phyloP scores from a whole-genome alignment of 176 grass and related monocot genomes.

The Rhynchospora pubera region DNA sequence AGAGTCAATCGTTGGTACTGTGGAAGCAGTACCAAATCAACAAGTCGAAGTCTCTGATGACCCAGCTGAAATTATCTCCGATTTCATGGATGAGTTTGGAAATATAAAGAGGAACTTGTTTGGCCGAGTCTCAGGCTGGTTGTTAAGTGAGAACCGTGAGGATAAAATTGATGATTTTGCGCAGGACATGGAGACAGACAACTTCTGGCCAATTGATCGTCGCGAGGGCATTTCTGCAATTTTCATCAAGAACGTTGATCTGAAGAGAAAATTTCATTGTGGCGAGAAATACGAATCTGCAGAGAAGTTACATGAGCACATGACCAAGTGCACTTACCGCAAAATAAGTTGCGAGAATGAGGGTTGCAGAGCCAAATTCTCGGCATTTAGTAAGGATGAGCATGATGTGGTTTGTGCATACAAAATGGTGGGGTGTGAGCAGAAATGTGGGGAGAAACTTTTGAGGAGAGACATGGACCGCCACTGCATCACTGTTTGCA shows the following conservation, averaged over 20 bases:
- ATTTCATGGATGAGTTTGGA: constrained; percentile 77
- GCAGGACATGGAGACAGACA: constrained; percentile 74
- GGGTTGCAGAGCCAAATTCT: constrained; percentile 46
- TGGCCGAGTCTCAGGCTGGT: constrained; percentile 73
- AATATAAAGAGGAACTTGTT: constrained; percentile 76
- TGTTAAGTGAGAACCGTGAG: constrained; percentile 66
- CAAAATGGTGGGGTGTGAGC: constrained; percentile 70
- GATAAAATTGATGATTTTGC: constrained; percentile 95
- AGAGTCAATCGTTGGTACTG: constrained; percentile 40
- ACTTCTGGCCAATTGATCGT: constrained; percentile 67
- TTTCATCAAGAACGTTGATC: constrained; percentile 70
- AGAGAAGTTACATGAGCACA: constrained; percentile 39
- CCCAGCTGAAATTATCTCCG: constrained; percentile 48
- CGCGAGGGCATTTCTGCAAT: constrained; percentile 51
- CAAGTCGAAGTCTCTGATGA: constrained; percentile 49
- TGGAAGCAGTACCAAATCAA: constrained; percentile 12
- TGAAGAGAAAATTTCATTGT: constrained; percentile 72
- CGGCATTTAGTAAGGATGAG: constrained; percentile 37
- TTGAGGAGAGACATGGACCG: constrained; percentile 77
- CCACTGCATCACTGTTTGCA: constrained; percentile 78
- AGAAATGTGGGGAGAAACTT: constrained; percentile 48
- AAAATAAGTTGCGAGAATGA: constrained; percentile 45
- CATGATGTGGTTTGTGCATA: constrained; percentile 51
- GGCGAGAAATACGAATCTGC: constrained; percentile 53
- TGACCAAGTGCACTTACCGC: constrained; percentile 49